These are phyloP conservation scores for Mrakiaceae sp. DNA, from an alignment of 1,284 basidiomycete genomes.

Conservation along the genomic window DNA sequence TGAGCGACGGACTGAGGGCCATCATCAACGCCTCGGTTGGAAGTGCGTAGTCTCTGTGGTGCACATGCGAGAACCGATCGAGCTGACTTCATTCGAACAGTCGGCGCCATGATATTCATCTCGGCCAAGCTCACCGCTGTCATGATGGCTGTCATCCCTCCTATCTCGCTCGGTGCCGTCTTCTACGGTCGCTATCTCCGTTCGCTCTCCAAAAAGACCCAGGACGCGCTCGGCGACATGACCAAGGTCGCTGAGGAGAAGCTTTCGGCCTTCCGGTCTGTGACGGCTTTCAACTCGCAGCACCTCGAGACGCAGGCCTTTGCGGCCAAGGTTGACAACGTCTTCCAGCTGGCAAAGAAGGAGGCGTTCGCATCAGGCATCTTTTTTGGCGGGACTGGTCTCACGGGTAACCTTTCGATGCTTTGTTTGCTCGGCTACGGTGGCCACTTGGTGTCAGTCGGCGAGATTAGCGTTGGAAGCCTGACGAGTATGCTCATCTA, in stretches of 20 bases:
- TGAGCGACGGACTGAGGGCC: slow-evolving; percentile 80
- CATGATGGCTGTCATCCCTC: slow-evolving; percentile 90
- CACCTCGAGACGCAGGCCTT: slow-evolving; percentile 50
- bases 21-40: slow-evolving; percentile 82
- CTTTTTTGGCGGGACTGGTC: slow-evolving; percentile 86
- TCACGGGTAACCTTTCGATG: slow-evolving; percentile 89
- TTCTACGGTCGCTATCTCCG: slow-evolving; percentile 94
- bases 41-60: slow-evolving; percentile 41
- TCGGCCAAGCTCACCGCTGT: slow-evolving; percentile 79
- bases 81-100: slow-evolving; percentile 33
- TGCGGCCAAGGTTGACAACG: slow-evolving; percentile 46
- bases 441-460: slow-evolving; percentile 76
- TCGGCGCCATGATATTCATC: slow-evolving; percentile 92
- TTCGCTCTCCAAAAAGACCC: slow-evolving; percentile 78
- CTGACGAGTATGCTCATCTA: slow-evolving; percentile 84
- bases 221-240: slow-evolving; percentile 90
- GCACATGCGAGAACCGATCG: slow-evolving; percentile 2
- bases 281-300: slow-evolving; percentile 74
- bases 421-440: slow-evolving; percentile 86
- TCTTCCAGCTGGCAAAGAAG: slow-evolving; percentile 59
- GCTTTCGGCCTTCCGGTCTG: slow-evolving; percentile 81
- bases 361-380: slow-evolving; percentile 85
- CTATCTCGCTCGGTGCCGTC: slow-evolving; percentile 86
- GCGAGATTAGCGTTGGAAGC: slow-evolving; percentile 81
- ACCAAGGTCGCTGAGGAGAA: slow-evolving; percentile 86